phyloP scores from a whole-genome alignment of 2,329 filamentous ascomycete species.

The Diaporthe vexans region DNA sequence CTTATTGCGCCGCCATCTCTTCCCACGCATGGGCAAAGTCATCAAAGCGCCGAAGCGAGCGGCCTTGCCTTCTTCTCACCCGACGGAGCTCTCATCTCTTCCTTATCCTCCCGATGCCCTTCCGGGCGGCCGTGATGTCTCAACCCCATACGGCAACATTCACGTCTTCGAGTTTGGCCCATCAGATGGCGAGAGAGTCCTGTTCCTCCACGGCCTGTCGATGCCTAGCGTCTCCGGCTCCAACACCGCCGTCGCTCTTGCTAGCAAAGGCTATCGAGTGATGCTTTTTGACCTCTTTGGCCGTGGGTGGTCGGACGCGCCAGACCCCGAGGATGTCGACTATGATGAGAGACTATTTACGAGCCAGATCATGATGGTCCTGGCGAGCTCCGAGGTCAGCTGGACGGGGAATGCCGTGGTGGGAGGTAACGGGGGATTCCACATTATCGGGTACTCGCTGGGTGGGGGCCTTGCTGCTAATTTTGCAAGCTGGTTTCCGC shows the following conservation, averaged over 20 bases:
- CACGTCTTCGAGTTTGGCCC: constrained; percentile 89
- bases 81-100: constrained; percentile 9
- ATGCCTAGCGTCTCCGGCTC: constrained; percentile 83
- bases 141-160: constrained; percentile 81
- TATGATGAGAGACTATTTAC: constrained; percentile 82
- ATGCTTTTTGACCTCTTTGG: constrained; percentile 85
- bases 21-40: constrained; percentile 43
- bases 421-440: constrained; percentile 61
- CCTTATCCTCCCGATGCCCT: constrained; percentile 77
- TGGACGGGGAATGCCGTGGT: constrained; percentile 68
- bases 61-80: constrained; percentile 10
- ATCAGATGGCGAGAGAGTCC: constrained; percentile 77
- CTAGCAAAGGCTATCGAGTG: constrained; percentile 77
- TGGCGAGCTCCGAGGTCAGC: constrained; percentile 77
- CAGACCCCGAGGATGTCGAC: constrained; percentile 73
- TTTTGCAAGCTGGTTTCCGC: constrained; percentile 80
- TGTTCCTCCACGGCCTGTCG: constrained; percentile 87
- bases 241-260: constrained; percentile 76
- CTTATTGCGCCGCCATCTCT: constrained; percentile 18
- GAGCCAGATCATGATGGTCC: constrained; percentile 77
- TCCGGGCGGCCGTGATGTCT: constrained; percentile 80
- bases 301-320: constrained; percentile 75
- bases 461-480: constrained; percentile 83
- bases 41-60: constrained; percentile 40
- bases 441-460: constrained; percentile 83